Evolutionary conservation across 2,329 filamentous ascomycete species (phyloP).

Genomic region (Davidsoniella eucalypti): DNA sequence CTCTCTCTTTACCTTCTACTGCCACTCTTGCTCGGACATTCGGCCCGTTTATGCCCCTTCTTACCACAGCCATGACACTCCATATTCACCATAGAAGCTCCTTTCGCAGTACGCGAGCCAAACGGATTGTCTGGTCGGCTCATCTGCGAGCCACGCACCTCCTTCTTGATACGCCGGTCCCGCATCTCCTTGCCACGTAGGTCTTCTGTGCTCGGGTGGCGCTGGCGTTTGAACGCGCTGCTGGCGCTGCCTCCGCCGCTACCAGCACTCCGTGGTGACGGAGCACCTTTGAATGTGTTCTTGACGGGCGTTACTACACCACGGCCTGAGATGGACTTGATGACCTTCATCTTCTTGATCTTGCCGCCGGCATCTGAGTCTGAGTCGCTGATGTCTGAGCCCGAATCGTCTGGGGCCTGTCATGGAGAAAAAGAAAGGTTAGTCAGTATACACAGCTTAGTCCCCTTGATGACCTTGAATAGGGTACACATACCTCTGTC

Average conservation of each 20-base stretch:
- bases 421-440: conserved; percentile 2
- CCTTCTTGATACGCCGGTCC: conserved; percentile 45
- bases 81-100: conserved; percentile 17
- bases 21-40: conserved; percentile 30
- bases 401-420: conserved; percentile 13
- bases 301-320: conserved; percentile 1
- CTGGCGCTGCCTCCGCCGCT: neutral
- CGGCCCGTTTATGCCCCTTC: conserved; percentile 39
- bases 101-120: neutral
- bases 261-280: conserved; percentile 10
- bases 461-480: neutral
- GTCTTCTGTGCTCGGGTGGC: conserved; percentile 3
- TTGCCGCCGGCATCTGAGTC: conserved; percentile 7
- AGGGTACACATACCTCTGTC: conserved; percentile 17
- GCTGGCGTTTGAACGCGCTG: conserved; percentile 3
- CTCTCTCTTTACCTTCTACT: neutral
- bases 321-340: conserved; percentile 10
- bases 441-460: neutral
- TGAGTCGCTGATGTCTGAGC: conserved; percentile 7
- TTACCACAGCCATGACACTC: conserved; percentile 46
- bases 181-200: conserved; percentile 30
- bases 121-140: conserved; percentile 6
- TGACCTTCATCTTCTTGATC: conserved; percentile 11
- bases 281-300: neutral
- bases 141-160: conserved; percentile 25